Evolutionary conservation across 129 eudicot genomes (phyloP), one percentile per base, ranked within the genome.

Genomic region (Deinandra increscens): DNA sequence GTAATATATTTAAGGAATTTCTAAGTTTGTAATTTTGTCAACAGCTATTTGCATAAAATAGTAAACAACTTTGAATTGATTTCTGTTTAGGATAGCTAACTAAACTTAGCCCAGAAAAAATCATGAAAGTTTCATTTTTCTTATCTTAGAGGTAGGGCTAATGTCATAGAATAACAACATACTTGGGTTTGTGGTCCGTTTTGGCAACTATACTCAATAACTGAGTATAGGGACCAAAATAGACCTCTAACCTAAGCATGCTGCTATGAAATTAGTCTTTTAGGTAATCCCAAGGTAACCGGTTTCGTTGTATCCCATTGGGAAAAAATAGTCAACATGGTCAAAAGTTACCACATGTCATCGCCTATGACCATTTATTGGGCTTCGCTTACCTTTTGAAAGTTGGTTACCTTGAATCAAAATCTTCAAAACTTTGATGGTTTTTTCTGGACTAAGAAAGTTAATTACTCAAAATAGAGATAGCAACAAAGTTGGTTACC

Each of bases 1-100:
- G 99, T 94, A 53, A 63, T 10, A 67, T 37, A 29, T 71, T 59
- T 39, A 60, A 42, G 43, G 48, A 58, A 17, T 60, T 48, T 70
- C 39, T 22, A 69, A 49, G 70, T 41, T 61, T 10, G 48, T 71
- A 64, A 9, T 69, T 38, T 12, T 64, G 60, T 63, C 15, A 15
- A 74, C 4, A 6, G 68, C 34, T 63, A 39, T 17, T 4, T 39
- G 15, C 68, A 39, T 37, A 19, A 39, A 19, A 63, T 0, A 17
- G 48, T 37, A 3, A 61, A 12, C 26, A 15, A 15, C 29, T 56
- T 56, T 26, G 9, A 22, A 22, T 14, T 62, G n/a, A 62, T 36
- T 38, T 37, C 23, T 62, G 49, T 36, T 62, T 62, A 9, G 48
- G 46, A 36, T 38, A 17, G 14, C 68, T 36, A 63, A 20, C 49